Base-by-base conservation (phyloP, 345 rosid species). In the Excoecaria cochinchinensis region DNA sequence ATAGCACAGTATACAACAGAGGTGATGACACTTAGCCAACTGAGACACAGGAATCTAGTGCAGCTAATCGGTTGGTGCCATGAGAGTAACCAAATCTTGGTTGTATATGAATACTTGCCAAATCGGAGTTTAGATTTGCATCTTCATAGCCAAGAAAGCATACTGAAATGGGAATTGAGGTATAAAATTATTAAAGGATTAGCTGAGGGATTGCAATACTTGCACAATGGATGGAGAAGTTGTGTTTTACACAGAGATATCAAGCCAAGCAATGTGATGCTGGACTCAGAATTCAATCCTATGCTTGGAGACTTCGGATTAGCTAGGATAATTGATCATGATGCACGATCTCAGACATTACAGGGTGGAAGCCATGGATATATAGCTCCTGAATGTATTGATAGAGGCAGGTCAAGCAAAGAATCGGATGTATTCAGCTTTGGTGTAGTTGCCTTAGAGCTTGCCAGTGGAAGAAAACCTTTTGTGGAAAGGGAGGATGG, bases 201-300 rank as follows among this genome's bases (percentile, higher is more conserved):
- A 31, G 66, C 66, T 5, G 24, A 74, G 2, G 31, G 78, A 55
- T 61, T 1, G 82, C 82, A 60, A 3, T 60, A 60, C 64, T 13
- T 60, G 15, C 64, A 60, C 9, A 12, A 60, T 8, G 64, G 13
- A 25, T 60, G 64, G 38, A 12, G 9, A 24, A 38, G 13, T 24
- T 60, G 38, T 3, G 64, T 60, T 13, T 36, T 61, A 5, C 66
- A 61, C 14, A 25, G 66, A 61, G 66, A 61, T 15, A 61, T 61
- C 19, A 60, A 60, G 36, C 10, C 64, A 25, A 60, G 64, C 64
- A 60, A 60, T 60, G 64, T 60, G 15, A 24, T 60, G 64, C 13
- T 60, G 16, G 64, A 60, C 25, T 60, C 64, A 9, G 36, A 60
- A 22, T 60, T 60, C 38, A 60, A 60, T 24, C 38, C 64, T 0